Evolutionary conservation across 805 yeast species (phyloP).

Genomic region (Yarrowia porcina): DNA sequence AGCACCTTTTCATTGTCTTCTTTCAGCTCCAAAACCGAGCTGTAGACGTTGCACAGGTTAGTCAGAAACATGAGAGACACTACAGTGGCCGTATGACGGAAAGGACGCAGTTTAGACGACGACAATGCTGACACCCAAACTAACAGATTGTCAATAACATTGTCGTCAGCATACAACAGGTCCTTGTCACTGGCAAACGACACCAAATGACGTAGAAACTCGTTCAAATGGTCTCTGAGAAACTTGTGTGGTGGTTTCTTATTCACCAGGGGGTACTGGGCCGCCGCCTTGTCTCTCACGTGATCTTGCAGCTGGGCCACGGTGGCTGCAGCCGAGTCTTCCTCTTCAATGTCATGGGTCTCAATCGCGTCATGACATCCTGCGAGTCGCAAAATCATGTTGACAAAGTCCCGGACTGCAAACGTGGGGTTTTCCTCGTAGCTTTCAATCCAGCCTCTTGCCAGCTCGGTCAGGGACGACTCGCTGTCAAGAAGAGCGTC

Average conservation of each 20-base stretch:
- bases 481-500: slow-evolving; percentile 51
- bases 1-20: slow-evolving; percentile 24
- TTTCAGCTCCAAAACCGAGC: slow-evolving; percentile 18
- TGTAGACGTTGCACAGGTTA: slow-evolving; percentile 49
- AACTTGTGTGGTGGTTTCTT: slow-evolving; percentile 47
- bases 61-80: slow-evolving; percentile 60
- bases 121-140: slow-evolving; percentile 77
- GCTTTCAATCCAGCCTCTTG: slow-evolving; percentile 56
- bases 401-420: slow-evolving; percentile 62
- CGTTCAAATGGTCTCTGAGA: slow-evolving; percentile 53
- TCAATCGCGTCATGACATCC: slow-evolving; percentile 68
- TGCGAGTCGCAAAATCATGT: slow-evolving; percentile 63
- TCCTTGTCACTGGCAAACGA: slow-evolving; percentile 9
- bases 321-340: slow-evolving; percentile 69
- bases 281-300: slow-evolving; percentile 57
- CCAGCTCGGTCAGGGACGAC: slow-evolving; percentile 50
- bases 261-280: slow-evolving; percentile 66
- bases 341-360: slow-evolving; percentile 69
- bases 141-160: slow-evolving; percentile 50
- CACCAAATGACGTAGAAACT: slow-evolving; percentile 46
- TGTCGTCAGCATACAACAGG: slow-evolving; percentile 29
- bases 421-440: slow-evolving; percentile 45
- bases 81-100: slow-evolving; percentile 64
- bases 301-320: slow-evolving; percentile 63
- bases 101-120: slow-evolving; percentile 63